These are phyloP conservation scores for Cercospora citrullina DNA, from an alignment of 2,329 filamentous ascomycete species.

Conservation along the genomic window DNA sequence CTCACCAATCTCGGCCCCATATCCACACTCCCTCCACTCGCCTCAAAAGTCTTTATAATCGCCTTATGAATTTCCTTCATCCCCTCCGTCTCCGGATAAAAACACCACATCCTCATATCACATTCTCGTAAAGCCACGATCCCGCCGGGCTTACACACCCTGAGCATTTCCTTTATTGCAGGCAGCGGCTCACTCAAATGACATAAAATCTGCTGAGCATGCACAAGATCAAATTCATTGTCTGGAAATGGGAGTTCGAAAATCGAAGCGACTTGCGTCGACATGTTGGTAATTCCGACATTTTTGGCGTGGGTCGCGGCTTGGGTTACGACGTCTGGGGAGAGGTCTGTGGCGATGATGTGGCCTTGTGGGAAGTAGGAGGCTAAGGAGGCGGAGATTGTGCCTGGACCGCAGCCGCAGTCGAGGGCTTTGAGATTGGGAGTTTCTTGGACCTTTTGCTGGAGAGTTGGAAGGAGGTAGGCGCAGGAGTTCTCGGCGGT, in stretches of 20 bases:
- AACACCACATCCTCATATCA: constrained; percentile 41
- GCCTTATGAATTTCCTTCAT: constrained; percentile 41
- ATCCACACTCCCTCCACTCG: constrained; percentile 28
- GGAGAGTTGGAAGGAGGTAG: constrained; percentile 38
- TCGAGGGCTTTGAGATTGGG: constrained; percentile 46
- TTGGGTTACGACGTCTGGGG: constrained; percentile 45
- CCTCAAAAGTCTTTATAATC: constrained; percentile 38
- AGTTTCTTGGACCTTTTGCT: constrained; percentile 24
- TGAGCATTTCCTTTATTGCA: constrained; percentile 56
- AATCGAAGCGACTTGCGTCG: constrained; percentile 40
- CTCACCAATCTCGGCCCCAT: constrained; percentile 35
- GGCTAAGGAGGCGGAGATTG: constrained; percentile 49
- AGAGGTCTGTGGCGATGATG: constrained; percentile 49
- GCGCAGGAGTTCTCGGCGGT: constrained; percentile 47
- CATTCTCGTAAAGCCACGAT: constrained; percentile 53
- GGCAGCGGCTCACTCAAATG: constrained; percentile 55
- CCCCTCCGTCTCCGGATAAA: constrained; percentile 40
- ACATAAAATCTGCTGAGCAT: constrained; percentile 59
- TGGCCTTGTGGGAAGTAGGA: constrained; percentile 46
- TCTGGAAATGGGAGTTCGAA: constrained; percentile 46
- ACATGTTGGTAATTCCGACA: constrained; percentile 43
- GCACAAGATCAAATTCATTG: constrained; percentile 59
- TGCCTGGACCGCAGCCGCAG: constrained; percentile 52
- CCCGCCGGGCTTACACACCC: constrained; percentile 55
- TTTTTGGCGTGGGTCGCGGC: constrained; percentile 42